Percentiles rank a stretch among this genome's conserved stretches.
These are phyloP conservation scores for Plectosphaerella sp. DNA, from an alignment of 2,329 filamentous ascomycete genomes.

Conservation along the genomic window DNA sequence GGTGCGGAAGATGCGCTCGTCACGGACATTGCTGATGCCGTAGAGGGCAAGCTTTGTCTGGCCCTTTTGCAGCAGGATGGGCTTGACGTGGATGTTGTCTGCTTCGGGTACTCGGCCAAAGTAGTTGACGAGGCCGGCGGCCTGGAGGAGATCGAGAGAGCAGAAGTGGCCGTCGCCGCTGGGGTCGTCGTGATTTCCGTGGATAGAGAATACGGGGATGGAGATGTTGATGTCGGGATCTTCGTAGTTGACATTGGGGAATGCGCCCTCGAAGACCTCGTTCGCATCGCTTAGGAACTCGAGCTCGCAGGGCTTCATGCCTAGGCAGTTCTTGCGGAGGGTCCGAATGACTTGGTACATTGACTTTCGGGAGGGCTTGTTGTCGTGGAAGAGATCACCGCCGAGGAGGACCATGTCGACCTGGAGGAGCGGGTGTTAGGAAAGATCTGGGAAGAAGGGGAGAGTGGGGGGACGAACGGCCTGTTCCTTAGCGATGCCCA, in stretches of 20 bases:
- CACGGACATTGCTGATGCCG: conserved; percentile 91
- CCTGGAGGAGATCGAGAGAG: conserved; percentile 84
- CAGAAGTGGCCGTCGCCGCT: conserved; percentile 93
- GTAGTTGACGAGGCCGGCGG: conserved; percentile 90
- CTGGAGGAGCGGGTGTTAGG: conserved; percentile 24
- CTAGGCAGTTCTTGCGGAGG: conserved; percentile 86
- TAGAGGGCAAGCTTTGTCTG: conserved; percentile 89
- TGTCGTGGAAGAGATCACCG: conserved; percentile 96
- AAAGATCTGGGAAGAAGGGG: background rate
- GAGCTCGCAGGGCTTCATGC: conserved; percentile 91
- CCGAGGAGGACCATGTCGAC: conserved; percentile 96
- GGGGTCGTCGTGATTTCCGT: conserved; percentile 97
- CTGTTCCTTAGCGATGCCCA: conserved; percentile 77
- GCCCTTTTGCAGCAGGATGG: conserved; percentile 89
- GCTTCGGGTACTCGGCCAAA: conserved; percentile 88
- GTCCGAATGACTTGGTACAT: conserved; percentile 98
- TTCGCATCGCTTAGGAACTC: conserved; percentile 92
- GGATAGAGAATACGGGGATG: conserved; percentile 96
- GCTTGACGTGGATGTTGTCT: conserved; percentile 90
- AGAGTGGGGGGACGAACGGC: conserved; percentile 39
- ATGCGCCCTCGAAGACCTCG: conserved; percentile 84
- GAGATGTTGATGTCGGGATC: conserved; percentile 95
- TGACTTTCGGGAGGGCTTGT: conserved; percentile 91
- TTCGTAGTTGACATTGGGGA: conserved; percentile 96
- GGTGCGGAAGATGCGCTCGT: conserved; percentile 90